These are phyloP conservation scores for Phytopythium aichiense DNA, from an alignment of 352 stramenopile species.

Conservation along the genomic window DNA sequence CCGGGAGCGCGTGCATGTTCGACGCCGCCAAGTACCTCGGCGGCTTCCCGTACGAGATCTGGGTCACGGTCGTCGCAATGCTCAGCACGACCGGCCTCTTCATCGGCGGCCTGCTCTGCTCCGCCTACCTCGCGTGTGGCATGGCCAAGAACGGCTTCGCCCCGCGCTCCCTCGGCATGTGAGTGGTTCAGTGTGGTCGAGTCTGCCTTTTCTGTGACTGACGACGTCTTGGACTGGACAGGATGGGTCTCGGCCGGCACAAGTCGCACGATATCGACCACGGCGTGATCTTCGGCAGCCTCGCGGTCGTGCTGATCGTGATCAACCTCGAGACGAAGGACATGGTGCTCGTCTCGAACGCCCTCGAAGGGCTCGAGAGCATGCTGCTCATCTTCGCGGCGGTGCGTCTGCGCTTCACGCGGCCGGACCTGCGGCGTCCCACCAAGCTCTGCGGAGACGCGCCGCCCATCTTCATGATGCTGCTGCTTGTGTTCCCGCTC, in stretches of 20 bases:
- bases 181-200: conserved; percentile 1
- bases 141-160: conserved; percentile 52
- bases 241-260: conserved; percentile 19
- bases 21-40: conserved; percentile 32
- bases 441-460: conserved; percentile 40
- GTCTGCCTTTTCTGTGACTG: neutral
- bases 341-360: conserved; percentile 54
- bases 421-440: conserved; percentile 25
- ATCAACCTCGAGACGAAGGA: conserved; percentile 45
- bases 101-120: conserved; percentile 38
- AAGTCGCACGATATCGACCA: conserved; percentile 25
- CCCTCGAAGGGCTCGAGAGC: conserved; percentile 35
- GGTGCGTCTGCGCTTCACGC: conserved; percentile 35
- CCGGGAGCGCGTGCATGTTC: conserved; percentile 24
- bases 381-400: conserved; percentile 37
- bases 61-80: conserved; percentile 28
- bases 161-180: conserved; percentile 38
- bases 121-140: conserved; percentile 47
- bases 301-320: conserved; percentile 56
- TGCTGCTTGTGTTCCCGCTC: conserved; percentile 33
- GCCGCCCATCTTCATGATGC: conserved; percentile 22
- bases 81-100: conserved; percentile 41
- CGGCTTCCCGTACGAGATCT: conserved; percentile 22
- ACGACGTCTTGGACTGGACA: conserved; percentile 1
- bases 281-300: conserved; percentile 48